Base-by-base conservation (phyloP, 2,329 filamentous ascomycete genomes). In the Aspergillus ruber region DNA sequence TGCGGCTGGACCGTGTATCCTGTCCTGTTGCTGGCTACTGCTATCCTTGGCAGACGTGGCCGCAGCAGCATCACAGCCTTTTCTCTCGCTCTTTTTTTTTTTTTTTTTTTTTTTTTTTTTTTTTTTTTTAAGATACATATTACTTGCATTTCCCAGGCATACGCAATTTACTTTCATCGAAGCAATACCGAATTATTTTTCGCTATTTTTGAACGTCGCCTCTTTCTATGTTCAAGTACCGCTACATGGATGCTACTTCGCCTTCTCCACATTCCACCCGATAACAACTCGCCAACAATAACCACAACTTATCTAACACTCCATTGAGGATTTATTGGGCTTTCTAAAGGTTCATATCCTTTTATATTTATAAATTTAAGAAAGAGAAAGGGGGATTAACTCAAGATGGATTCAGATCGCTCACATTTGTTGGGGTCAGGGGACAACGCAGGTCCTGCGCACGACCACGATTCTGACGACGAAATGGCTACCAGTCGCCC, bases 401-500 rank as follows among this genome's bases (percentile, higher is more conserved):
- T 45, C 59, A 61, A 54, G 55, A 63, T 67, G 64, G 63, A 64
- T 65, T 61, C 59, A 44, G 49, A 59, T 43, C 60, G 44, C 32
- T 48, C 60, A 43, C 56, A 62, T 48, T 50, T 58, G n/a, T 47
- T 52, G 50, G 54, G 55, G 41, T 43, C 50, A 42, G 47, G 56
- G 56, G 58, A 57, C 45, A 50, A 50, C 23, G 46, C 51, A 52
- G 60, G 65, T 48, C 62, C 66, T 55, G 65, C 69, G 55, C 59
- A 72, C 49, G 62, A 61, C 40, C 61, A 66, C 46, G 64, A 65
- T 45, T 68, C 67, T 50, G 67, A 71, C 53, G 72, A 72, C 62
- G 70, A 23, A 29, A 71, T 76, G 59, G 62, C 68, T 45, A 61
- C 63, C 52, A 70, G 63, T 52, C 71, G 74, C 52, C 71, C 78